A percentile compares a stretch with the other conserved stretches of the same genome.
These are phyloP conservation scores for Colletotrichum liriopes DNA, from an alignment of 2,329 filamentous ascomycete genomes.

Conservation along the genomic window DNA sequence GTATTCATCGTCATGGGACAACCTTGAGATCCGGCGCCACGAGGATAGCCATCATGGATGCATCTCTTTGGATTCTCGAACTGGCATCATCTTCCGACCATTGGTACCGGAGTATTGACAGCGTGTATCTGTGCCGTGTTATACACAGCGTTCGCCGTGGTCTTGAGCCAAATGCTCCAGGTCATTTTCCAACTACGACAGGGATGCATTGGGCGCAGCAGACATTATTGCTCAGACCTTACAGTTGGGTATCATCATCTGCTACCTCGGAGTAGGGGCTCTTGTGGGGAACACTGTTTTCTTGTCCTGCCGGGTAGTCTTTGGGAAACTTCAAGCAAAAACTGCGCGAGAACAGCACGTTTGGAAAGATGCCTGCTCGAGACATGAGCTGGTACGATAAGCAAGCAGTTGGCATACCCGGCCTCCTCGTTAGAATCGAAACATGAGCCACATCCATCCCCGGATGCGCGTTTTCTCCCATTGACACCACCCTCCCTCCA, in stretches of 20 bases:
- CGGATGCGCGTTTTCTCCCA: background rate
- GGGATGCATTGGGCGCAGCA: conserved; percentile 63
- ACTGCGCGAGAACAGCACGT: conserved; percentile 72
- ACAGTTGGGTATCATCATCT: conserved; percentile 74
- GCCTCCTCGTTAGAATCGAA: conserved; percentile 80
- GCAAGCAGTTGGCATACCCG: conserved; percentile 78
- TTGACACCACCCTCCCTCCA: conserved; percentile 30
- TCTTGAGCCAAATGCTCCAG: conserved; percentile 84
- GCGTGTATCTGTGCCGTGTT: conserved; percentile 74
- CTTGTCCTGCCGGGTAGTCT: conserved; percentile 80
- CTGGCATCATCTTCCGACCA: conserved; percentile 68
- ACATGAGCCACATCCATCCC: conserved; percentile 67
- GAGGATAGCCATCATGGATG: conserved; percentile 49
- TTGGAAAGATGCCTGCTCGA: conserved; percentile 65
- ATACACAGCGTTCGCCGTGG: conserved; percentile 76
- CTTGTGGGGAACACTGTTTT: conserved; percentile 79
- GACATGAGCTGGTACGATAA: conserved; percentile 88
- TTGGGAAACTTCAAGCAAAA: conserved; percentile 85
- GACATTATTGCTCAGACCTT: conserved; percentile 71
- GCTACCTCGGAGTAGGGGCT: conserved; percentile 73
- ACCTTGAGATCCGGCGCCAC: background rate
- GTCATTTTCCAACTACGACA: conserved; percentile 76
- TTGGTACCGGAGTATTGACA: conserved; percentile 69
- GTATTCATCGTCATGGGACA: background rate
- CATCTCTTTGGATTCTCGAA: conserved; percentile 77